Conservation (phyloP, 2,329 filamentous ascomycete species). For the Botryotinia convoluta region DNA sequence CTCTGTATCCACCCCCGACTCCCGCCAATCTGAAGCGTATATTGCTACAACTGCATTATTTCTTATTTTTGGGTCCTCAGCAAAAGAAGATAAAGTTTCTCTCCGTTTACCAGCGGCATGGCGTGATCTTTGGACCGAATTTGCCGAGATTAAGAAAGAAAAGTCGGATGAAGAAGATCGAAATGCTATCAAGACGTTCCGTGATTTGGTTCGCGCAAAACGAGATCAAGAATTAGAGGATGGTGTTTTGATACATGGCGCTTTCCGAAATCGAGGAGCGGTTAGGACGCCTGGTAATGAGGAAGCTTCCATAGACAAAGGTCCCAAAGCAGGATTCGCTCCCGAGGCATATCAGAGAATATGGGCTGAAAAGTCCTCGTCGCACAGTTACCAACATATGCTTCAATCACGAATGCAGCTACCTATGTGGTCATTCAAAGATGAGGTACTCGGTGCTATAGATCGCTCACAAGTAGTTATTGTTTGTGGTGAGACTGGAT, state of each 20-base stretch:
- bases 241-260: slow-evolving; percentile 72
- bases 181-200: slow-evolving; percentile 62
- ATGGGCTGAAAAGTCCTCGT: slow-evolving; percentile 71
- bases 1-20: slow-evolving; percentile 68
- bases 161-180: slow-evolving; percentile 70
- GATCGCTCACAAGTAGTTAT: slow-evolving; percentile 83
- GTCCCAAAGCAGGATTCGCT: slow-evolving; percentile 29
- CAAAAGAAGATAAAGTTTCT: slow-evolving; percentile 83
- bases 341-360: slow-evolving; percentile 51
- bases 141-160: slow-evolving; percentile 67
- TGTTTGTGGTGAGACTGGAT: slow-evolving; percentile 94
- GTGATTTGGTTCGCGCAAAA: slow-evolving; percentile 65
- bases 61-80: slow-evolving; percentile 70
- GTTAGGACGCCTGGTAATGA: slow-evolving; percentile 51
- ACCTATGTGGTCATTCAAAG: slow-evolving; percentile 83
- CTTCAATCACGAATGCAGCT: slow-evolving; percentile 69
- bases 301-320: slow-evolving; percentile 42
- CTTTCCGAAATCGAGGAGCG: slow-evolving; percentile 63
- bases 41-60: slow-evolving; percentile 81
- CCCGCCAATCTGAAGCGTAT: slow-evolving; percentile 82
- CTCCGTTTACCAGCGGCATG: slow-evolving; percentile 75
- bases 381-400: slow-evolving; percentile 32
- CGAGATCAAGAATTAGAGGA: slow-evolving; percentile 69
- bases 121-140: slow-evolving; percentile 82
- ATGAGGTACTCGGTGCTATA: slow-evolving; percentile 74